Base-by-base conservation (phyloP, 768 basidiomycete species). In the Lentinula sp. region DNA sequence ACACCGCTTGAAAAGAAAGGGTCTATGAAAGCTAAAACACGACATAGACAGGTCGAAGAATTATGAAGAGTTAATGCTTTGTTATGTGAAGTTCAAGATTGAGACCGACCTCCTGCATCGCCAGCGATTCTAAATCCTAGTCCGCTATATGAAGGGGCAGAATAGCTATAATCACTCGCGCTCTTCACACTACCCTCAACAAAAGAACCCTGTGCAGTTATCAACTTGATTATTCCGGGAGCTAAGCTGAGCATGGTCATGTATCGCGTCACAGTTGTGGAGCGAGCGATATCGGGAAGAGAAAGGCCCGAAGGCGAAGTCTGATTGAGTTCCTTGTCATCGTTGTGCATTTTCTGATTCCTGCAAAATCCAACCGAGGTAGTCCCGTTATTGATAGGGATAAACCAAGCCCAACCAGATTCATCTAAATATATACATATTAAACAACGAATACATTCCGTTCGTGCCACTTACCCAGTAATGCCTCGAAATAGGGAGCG, bases 321-420 rank as follows among this genome's bases (percentile, higher is more conserved):
- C 18, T 6, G 18, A 12, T 39, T 46, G 33, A 53, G 54, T 45
- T 66, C 63, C 46, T 69, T 37, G 58, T 72, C 79, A 57, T 74
- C 71, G 56, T 79, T 74, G 67, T 81, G 81, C 8, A 70, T 61
- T 52, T 78, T 76, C 61, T 87, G 79, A 62, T 85, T 80, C 74
- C 85, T 81, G 6, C 87, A 84, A 28, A 88, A 69, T 20, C 86
- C 86, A 7, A 87, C 69, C 2, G 86, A 87, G 0, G 83, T 85
- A 9, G 81, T 80, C 16, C 81, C 84, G 61, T 85, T 77, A 65
- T 86, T 85, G 18, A 88, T 73, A 49, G 86, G 86, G 48, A 88
- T 87, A 48, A 83, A 85, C 86, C 86, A 88, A 33, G 83, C 83
- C 86, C 86, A 88, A 3, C 86, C 86, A 15, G 85, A 81, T 70